phyloP scores from a whole-genome alignment of 192 early-diverging fungal genomes.

The Entomortierella chlamydospora region DNA sequence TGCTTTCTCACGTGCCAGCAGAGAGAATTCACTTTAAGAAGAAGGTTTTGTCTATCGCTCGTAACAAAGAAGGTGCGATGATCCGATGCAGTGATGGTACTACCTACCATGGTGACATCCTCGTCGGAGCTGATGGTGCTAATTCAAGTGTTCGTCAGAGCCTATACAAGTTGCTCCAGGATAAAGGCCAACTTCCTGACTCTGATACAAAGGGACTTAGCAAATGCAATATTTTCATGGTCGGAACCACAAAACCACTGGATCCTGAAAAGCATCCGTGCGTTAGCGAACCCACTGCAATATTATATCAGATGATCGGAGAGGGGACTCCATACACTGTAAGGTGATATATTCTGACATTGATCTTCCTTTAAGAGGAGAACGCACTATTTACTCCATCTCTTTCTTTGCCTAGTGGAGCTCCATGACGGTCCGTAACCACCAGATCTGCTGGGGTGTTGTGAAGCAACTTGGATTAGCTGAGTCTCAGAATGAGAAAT shows the following conservation, averaged over 20 bases:
- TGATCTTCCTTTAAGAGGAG: too few relatives aligned
- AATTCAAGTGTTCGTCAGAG: conserved; percentile 4
- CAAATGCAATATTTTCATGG: background rate
- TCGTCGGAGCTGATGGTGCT: conserved; percentile 15
- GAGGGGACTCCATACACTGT: background rate
- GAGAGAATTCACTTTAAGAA: too few relatives aligned
- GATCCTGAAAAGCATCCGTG: conserved; percentile 10
- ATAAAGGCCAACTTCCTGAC: background rate
- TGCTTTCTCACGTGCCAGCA: too few relatives aligned
- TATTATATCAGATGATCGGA: too few relatives aligned
- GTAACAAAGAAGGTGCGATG: background rate
- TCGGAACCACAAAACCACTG: conserved; percentile 9
- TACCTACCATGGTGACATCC: conserved; percentile 5
- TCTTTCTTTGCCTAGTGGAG: background rate
- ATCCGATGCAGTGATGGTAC: conserved; percentile 11
- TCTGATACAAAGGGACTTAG: background rate
- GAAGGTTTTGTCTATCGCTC: background rate
- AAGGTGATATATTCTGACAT: background rate
- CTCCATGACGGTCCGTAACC: background rate
- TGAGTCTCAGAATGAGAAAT: background rate
- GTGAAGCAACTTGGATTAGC: background rate
- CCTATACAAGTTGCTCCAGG: conserved; percentile 3
- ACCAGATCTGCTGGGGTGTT: conserved; percentile 7
- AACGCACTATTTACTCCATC: too few relatives aligned
- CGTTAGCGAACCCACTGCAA: too few relatives aligned